These are phyloP conservation scores for Corrigiola litoralis DNA, from an alignment of 179 eudicot genomes.

Conservation along the genomic window DNA sequence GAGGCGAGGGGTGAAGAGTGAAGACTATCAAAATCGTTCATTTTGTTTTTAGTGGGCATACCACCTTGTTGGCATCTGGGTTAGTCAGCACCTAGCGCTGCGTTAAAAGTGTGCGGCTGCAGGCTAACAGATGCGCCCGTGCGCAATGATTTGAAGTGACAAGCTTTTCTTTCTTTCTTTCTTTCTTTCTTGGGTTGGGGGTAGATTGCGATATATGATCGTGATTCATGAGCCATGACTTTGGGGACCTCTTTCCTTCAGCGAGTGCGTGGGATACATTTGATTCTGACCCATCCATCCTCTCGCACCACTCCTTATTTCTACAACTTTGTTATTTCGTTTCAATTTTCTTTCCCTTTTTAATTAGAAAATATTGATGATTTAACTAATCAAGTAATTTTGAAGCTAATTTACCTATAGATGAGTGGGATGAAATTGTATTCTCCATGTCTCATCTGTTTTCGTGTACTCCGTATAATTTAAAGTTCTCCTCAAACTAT, in stretches of 20 bases:
- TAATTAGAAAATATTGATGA: no score
- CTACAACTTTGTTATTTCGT: neutral
- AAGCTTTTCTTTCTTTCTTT: slow-evolving; percentile 5
- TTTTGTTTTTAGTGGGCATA: no score
- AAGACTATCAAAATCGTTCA: no score
- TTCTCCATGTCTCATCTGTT: no score
- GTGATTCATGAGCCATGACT: slow-evolving; percentile 5
- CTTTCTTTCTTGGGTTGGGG: slow-evolving; percentile 21
- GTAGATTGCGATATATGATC: slow-evolving; percentile 5
- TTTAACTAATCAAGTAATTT: no score
- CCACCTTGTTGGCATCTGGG: slow-evolving; percentile 12
- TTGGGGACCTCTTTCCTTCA: slow-evolving; percentile 1
- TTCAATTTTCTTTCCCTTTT: no score
- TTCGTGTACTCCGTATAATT: no score
- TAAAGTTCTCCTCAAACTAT: no score
- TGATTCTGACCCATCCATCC: slow-evolving; percentile 3
- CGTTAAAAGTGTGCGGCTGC: slow-evolving; percentile 22
- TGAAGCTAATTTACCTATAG: no score
- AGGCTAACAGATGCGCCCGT: slow-evolving; percentile 17
- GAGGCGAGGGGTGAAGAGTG: no score
- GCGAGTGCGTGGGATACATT: slow-evolving; percentile 10
- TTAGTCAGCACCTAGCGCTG: no score
- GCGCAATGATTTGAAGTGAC: slow-evolving; percentile 26
- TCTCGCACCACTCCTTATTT: neutral
- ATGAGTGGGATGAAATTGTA: no score